Percentiles rank a stretch among this genome's conserved stretches.
Evolutionary conservation across 805 yeast species (phyloP).

Genomic region (Cyberlindnera saturnus): DNA sequence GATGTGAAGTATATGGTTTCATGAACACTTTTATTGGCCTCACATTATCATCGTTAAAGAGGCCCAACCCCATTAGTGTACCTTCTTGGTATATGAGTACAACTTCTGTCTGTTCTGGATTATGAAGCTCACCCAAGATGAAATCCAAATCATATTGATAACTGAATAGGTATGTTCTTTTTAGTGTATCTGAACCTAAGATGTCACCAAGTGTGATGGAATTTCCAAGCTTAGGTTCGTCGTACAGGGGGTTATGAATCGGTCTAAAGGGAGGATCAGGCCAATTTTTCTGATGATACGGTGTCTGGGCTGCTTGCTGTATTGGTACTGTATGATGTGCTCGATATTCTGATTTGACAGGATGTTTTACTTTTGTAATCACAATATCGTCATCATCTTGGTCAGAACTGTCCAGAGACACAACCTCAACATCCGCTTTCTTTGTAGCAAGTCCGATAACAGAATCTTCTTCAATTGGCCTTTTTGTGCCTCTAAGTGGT

Average conservation of each 20-base stretch:
- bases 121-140: conserved; percentile 27
- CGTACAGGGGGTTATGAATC: conserved; percentile 16
- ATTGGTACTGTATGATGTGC: too few relatives aligned
- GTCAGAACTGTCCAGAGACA: not conserved
- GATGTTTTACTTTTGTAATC: not conserved
- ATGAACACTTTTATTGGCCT: conserved; percentile 26
- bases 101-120: conserved; percentile 8
- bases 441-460: not conserved
- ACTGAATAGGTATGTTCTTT: conserved; percentile 40
- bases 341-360: not conserved
- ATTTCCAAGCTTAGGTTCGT: conserved; percentile 10
- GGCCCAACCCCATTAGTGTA: conserved; percentile 19
- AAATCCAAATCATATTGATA: conserved; percentile 36
- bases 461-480: not conserved
- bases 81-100: conserved; percentile 28
- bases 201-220: conserved; percentile 26
- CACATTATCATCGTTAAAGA: not conserved
- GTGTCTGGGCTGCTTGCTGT: too few relatives aligned
- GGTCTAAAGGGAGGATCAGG: conserved; percentile 16
- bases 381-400: conserved; percentile 1
- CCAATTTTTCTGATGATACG: not conserved
- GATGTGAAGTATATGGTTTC: conserved; percentile 47
- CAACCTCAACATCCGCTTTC: too few relatives aligned
- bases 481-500: too few relatives aligned
- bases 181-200: conserved; percentile 28